Evolutionary conservation across 1,139 yeast species (phyloP).

Genomic region (Saccharomyces hybrid): DNA sequence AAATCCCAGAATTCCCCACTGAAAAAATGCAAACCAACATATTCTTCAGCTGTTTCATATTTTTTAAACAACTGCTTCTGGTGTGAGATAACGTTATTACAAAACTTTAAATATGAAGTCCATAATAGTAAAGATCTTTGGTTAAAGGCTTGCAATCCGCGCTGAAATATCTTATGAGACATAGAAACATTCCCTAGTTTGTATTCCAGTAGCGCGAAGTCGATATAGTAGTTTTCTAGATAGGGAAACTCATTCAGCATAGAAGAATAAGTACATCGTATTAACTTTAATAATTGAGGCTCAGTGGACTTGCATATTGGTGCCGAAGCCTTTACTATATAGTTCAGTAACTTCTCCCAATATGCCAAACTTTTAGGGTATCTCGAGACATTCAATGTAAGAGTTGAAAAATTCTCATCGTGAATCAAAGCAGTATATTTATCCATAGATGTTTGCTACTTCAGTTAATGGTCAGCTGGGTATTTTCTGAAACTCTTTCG

Average conservation of each 20-base stretch:
- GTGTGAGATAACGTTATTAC: conserved; percentile 36
- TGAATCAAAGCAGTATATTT: conserved; percentile 13
- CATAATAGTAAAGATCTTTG: conserved; percentile 57
- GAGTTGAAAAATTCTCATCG: conserved; percentile 21
- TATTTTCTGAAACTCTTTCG: not conserved
- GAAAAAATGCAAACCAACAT: conserved; percentile 67
- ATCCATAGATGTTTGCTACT: conserved; percentile 13
- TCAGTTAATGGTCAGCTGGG: not conserved
- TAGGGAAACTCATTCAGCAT: conserved; percentile 59
- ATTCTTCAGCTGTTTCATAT: conserved; percentile 55
- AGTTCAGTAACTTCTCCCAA: conserved; percentile 30
- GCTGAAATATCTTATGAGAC: conserved; percentile 45
- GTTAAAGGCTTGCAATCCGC: conserved; percentile 39
- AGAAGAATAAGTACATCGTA: conserved; percentile 44
- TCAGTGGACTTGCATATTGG: conserved; percentile 25
- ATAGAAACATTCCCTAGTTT: conserved; percentile 46
- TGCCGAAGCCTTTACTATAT: conserved; percentile 19
- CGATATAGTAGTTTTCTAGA: conserved; percentile 72
- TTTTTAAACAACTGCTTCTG: conserved; percentile 33
- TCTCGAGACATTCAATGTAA: conserved; percentile 21
- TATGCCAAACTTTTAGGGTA: conserved; percentile 22
- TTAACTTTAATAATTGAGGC: conserved; percentile 13
- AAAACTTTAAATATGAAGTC: conserved; percentile 56
- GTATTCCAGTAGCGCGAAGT: conserved; percentile 62
- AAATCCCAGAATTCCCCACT: conserved; percentile 69